phyloP scores from a whole-genome alignment of 2,329 filamentous ascomycete species.

The Apiospora kogelbergensis region DNA sequence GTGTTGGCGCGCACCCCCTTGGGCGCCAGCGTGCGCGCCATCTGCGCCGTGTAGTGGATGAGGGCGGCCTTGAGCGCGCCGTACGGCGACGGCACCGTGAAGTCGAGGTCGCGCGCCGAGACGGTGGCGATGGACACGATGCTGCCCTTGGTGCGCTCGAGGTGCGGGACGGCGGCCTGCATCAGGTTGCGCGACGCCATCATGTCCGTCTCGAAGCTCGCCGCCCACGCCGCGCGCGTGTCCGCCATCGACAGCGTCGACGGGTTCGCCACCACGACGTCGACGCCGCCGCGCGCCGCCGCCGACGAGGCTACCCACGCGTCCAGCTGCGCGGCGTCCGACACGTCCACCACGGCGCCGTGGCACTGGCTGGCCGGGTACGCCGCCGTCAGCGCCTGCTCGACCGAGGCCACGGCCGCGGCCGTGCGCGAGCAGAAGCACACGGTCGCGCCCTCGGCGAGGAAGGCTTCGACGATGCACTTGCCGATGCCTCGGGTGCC shows the following conservation, averaged over 20 bases:
- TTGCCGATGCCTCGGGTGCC: constrained; percentile 15
- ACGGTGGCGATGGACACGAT: constrained; percentile 36
- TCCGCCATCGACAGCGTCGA: constrained; percentile 30
- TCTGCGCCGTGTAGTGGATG: constrained; percentile 34
- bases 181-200: constrained; percentile 32
- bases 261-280: constrained; percentile 21
- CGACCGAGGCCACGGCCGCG: constrained; percentile 13
- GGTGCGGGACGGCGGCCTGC: constrained; percentile 30
- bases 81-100: constrained; percentile 35
- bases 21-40: constrained; percentile 33
- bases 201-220: constrained; percentile 33
- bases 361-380: constrained; percentile 8
- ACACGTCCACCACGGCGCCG: constrained; percentile 18
- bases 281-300: constrained; percentile 13
- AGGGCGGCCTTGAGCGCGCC: constrained; percentile 36
- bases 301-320: constrained; percentile 17
- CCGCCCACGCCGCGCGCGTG: constrained; percentile 24
- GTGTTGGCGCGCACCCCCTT: constrained; percentile 36
- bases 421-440: constrained; percentile 22
- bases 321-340: constrained; percentile 13
- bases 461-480: constrained; percentile 19
- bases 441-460: constrained; percentile 20
- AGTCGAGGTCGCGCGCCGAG: constrained; percentile 35
- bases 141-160: constrained; percentile 33
- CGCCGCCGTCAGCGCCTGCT: constrained; percentile 9